A percentile compares a stretch with the other conserved stretches of the same genome.
Conservation (phyloP, 2,329 filamentous ascomycete genomes). For the Penicillium sp. region DNA sequence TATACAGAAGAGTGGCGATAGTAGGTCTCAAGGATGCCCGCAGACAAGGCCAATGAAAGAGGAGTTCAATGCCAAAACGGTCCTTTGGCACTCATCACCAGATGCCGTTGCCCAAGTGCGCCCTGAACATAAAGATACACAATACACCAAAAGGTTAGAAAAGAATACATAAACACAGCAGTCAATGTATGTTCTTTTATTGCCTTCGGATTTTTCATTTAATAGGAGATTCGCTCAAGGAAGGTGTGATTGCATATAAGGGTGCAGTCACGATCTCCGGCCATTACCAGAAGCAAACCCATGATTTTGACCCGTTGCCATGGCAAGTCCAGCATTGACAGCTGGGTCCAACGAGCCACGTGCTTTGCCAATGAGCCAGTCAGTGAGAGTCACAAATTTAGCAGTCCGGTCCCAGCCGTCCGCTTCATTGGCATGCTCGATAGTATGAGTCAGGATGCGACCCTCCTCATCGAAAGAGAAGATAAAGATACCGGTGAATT, state of each 20-base stretch:
- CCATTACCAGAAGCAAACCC: constrained; percentile 1
- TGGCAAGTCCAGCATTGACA: constrained; percentile 29
- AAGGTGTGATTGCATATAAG: background rate
- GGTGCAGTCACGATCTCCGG: constrained; percentile 1
- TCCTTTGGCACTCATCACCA: background rate
- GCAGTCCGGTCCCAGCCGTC: constrained; percentile 80
- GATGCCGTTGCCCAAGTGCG: background rate
- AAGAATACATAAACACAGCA: background rate
- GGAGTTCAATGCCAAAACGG: background rate
- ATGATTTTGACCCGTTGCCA: constrained; percentile 26
- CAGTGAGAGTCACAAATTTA: constrained; percentile 85
- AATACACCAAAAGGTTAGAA: background rate
- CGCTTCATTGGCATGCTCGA: constrained; percentile 86
- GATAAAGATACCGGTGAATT: constrained; percentile 88
- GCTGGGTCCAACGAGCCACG: constrained; percentile 47
- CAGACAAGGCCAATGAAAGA: background rate
- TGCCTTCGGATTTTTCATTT: background rate
- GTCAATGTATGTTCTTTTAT: too few relatives aligned
- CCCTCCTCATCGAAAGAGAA: constrained; percentile 93
- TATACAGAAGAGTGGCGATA: constrained; percentile 18
- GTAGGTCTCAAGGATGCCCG: background rate
- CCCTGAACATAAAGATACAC: background rate
- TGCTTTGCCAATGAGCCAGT: constrained; percentile 87
- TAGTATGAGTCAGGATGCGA: constrained; percentile 80
- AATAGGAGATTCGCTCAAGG: background rate